Base-by-base conservation (phyloP, 306 rosid genomes). In the Trifolium pratense region DNA sequence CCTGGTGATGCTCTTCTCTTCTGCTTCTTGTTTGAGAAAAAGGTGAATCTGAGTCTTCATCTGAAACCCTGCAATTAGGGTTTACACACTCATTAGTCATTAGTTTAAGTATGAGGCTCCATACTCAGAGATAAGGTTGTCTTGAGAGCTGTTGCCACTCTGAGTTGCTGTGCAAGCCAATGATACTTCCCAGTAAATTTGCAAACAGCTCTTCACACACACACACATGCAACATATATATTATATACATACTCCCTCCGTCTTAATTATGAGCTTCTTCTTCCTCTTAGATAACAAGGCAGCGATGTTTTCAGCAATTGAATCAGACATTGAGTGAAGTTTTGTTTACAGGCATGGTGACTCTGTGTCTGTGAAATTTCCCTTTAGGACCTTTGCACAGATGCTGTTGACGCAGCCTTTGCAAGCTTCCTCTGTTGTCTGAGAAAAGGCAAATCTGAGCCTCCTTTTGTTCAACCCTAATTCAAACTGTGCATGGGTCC, bases 401-500 rank as follows among this genome's bases (percentile, higher is more conserved):
- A 64, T 53, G 34, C 64, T 55, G 43, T 55, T 55, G 55, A 66
- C 29, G 78, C 82, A 79, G 74, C 82, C 69, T 31, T 36, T n/a
- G 73, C 14, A 6, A 26, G 15, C 12, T 5, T 3, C 10, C 49
- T 46, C 20, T 42, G 25, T 11, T 56, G 74, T 55, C 78, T 78
- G 82, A 71, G 34, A 71, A 71, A 78, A 72, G 82, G 78, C 68
- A 43, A 72, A 72, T 78, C 69, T 71, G 82, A 78, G 82, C 82
- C 74, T 78, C 25, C 61, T 55, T 14, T 14, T 51, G 9, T 71
- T 52, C 45, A 69, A 17, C 75, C 40, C 51, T 18, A 21, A 7
- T 46, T 17, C 37, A 7, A 59, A 23, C 7, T 53, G 58, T 52
- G 31, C 34, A 16, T 25, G 20, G 34, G 21, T 65, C 16, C 32